Conservation (phyloP, 495 filamentous ascomycete genomes). For the Podospora appendiculata region DNA sequence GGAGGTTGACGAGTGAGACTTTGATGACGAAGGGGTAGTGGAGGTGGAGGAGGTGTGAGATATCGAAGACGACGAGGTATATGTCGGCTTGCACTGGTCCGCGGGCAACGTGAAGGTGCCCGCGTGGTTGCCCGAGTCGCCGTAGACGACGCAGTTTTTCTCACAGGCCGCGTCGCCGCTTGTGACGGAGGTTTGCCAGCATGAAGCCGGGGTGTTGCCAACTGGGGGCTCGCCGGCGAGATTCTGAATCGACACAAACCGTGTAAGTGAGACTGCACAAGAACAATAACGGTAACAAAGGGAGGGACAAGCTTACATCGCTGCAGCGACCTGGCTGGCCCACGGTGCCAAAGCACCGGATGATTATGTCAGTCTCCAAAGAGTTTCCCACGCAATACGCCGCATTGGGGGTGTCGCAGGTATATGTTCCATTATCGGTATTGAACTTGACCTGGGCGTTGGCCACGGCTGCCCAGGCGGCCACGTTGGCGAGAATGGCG, state of each 20-base stretch:
- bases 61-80: constrained; percentile 2
- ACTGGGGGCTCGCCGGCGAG: constrained; percentile 21
- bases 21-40: too few relatives aligned
- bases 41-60: too few relatives aligned
- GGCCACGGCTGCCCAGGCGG: constrained; percentile 19
- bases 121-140: constrained; percentile 1
- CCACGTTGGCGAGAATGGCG: constrained; percentile 13
- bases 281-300: background rate
- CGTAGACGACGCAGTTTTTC: constrained; percentile 33
- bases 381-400: constrained; percentile 23
- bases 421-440: constrained; percentile 7
- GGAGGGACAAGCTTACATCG: constrained; percentile 8
- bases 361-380: constrained; percentile 25
- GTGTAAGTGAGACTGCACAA: too few relatives aligned
- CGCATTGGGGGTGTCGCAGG: constrained; percentile 16
- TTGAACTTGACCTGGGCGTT: constrained; percentile 16
- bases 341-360: constrained; percentile 19
- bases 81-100: constrained; percentile 16
- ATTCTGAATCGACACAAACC: constrained; percentile 7
- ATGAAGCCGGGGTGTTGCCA: constrained; percentile 13
- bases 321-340: constrained; percentile 17
- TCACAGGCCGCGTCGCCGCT: constrained; percentile 25
- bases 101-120: constrained; percentile 17
- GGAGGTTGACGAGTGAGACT: too few relatives aligned
- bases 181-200: constrained; percentile 14